Evolutionary conservation across 1,139 yeast genomes (phyloP).

Genomic region (Taiozyma sp.): DNA sequence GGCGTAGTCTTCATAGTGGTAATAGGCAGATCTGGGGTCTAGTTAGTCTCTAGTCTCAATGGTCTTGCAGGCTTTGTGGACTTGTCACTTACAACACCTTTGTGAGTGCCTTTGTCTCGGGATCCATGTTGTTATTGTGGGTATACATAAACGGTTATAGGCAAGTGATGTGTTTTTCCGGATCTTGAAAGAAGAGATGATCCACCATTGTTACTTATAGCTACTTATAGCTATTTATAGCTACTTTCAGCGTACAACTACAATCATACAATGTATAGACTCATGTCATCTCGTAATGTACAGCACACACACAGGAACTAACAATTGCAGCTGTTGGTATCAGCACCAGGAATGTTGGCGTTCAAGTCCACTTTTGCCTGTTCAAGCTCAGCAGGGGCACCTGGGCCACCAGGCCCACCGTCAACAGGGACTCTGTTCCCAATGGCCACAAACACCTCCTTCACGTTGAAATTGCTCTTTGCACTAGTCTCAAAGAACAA

Average conservation of each 20-base stretch:
- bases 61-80: too few species aligned
- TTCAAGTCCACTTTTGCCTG: constrained; percentile 34
- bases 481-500: constrained; percentile 95
- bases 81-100: constrained; percentile 3
- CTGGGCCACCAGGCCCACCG: constrained; percentile 11
- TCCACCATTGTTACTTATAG: too few species aligned
- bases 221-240: too few species aligned
- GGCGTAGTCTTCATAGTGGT: constrained; percentile 12
- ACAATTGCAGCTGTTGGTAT: constrained; percentile 28
- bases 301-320: constrained; percentile 5
- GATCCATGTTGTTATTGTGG: neutral
- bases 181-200: too few species aligned
- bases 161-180: too few species aligned
- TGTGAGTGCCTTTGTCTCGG: constrained; percentile 3
- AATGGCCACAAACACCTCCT: constrained; percentile 86
- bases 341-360: constrained; percentile 25
- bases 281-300: neutral
- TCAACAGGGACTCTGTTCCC: constrained; percentile 73
- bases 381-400: constrained; percentile 8
- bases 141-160: too few species aligned
- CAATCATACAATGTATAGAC: neutral
- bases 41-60: neutral
- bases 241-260: neutral
- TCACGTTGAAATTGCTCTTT: constrained; percentile 86
- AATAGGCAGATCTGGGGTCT: constrained; percentile 4